Evolutionary conservation across 768 basidiomycete species (phyloP).

Genomic region (Rubroboletus satanas): DNA sequence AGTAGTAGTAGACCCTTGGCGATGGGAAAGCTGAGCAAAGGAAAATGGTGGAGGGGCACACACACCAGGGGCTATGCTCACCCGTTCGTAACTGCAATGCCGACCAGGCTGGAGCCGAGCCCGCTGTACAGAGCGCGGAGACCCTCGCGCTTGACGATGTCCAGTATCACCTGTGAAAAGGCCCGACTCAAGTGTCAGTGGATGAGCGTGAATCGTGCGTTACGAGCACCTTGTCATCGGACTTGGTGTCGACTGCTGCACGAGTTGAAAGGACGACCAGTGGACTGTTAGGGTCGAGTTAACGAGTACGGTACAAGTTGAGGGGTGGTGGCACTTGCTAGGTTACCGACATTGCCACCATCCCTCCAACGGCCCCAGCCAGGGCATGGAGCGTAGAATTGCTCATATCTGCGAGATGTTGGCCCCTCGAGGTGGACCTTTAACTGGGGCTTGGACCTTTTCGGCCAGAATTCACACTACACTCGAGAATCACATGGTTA

Average conservation of each 20-base stretch:
- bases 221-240: constrained; percentile 60
- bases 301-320: background rate
- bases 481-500: constrained; percentile 15
- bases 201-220: background rate
- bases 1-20: constrained; percentile 86
- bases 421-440: background rate
- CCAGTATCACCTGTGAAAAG: constrained; percentile 59
- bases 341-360: constrained; percentile 85
- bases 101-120: constrained; percentile 76
- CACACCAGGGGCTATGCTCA: constrained; percentile 32
- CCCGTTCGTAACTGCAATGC: constrained; percentile 94
- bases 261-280: constrained; percentile 90
- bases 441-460: background rate
- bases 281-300: constrained; percentile 50
- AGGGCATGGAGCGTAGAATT: constrained; percentile 85
- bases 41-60: background rate
- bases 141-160: constrained; percentile 83
- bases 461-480: background rate
- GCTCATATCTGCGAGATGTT: constrained; percentile 39
- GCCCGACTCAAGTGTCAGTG: constrained; percentile 41
- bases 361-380: constrained; percentile 88
- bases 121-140: constrained; percentile 83
- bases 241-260: constrained; percentile 86
- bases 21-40: background rate
- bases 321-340: constrained; percentile 50